Conservation (phyloP, 164 flowering plant species). For the Chloranthus sessilifolius region DNA sequence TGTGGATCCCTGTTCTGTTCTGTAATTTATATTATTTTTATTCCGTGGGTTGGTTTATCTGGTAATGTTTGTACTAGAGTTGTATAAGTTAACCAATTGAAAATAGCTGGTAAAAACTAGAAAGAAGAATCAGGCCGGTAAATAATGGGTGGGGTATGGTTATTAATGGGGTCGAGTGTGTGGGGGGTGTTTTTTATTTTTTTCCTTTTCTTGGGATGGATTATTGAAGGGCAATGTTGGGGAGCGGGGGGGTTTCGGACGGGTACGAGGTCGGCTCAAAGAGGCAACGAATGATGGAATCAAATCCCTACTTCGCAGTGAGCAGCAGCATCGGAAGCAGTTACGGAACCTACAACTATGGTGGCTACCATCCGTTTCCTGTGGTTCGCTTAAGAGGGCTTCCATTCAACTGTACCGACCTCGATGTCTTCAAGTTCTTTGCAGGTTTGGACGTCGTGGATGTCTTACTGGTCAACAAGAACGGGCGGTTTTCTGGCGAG, state of each 20-base stretch:
- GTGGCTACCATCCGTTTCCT: conserved; percentile 50
- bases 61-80: neutral
- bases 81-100: neutral
- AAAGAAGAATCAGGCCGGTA: conserved; percentile 15
- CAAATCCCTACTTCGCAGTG: conserved; percentile 88
- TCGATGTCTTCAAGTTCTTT: conserved; percentile 87
- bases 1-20: no score
- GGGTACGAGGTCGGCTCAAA: conserved; percentile 41
- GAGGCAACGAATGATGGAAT: conserved; percentile 35
- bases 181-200: conserved; percentile 41
- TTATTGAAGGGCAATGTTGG: conserved; percentile 36
- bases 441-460: conserved; percentile 85
- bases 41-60: no score
- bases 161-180: conserved; percentile 89
- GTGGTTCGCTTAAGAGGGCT: conserved; percentile 91
- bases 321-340: conserved; percentile 35
- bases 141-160: conserved; percentile 79
- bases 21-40: no score
- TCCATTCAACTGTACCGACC: conserved; percentile 80
- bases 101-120: neutral
- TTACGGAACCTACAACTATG: conserved; percentile 22
- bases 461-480: conserved; percentile 67
- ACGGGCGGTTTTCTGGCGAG: conserved; percentile 52
- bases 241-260: conserved; percentile 34
- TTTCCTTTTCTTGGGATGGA: conserved; percentile 43